phyloP scores from a whole-genome alignment of 306 rosid genomes.

The Prunus padus region DNA sequence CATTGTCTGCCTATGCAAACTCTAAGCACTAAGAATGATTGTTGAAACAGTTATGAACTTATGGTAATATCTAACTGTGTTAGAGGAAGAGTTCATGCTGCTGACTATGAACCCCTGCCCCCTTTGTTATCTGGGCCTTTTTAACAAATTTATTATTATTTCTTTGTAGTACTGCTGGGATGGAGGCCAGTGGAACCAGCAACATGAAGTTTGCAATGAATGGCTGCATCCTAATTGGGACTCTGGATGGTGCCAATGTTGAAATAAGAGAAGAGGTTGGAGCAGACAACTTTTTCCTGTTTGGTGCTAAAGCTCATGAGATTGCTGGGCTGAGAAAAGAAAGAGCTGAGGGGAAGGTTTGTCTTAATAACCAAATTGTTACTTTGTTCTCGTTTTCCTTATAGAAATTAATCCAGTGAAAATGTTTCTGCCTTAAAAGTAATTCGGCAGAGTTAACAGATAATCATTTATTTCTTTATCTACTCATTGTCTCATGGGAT shows the following conservation, averaged over 20 bases:
- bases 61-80: neutral
- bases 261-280: constrained; percentile 98
- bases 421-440: constrained; percentile 6
- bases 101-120: neutral
- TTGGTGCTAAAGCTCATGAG: constrained; percentile 94
- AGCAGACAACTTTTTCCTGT: constrained; percentile 86
- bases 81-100: neutral
- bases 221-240: constrained; percentile 92
- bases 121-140: neutral
- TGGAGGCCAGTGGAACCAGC: constrained; percentile 99
- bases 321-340: constrained; percentile 87
- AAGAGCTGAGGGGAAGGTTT: constrained; percentile 92
- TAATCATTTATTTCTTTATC: neutral
- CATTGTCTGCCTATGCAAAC: neutral
- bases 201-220: constrained; percentile 99
- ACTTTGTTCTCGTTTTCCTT: neutral
- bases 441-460: neutral
- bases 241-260: constrained; percentile 98
- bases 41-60: too few relatives aligned
- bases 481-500: constrained; percentile 12
- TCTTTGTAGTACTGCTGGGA: constrained; percentile 83
- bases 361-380: constrained; percentile 23
- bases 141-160: neutral
- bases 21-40: too few relatives aligned
- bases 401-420: neutral